Conservation (phyloP, 1,284 basidiomycete species). For the Pholiota adiposa region DNA sequence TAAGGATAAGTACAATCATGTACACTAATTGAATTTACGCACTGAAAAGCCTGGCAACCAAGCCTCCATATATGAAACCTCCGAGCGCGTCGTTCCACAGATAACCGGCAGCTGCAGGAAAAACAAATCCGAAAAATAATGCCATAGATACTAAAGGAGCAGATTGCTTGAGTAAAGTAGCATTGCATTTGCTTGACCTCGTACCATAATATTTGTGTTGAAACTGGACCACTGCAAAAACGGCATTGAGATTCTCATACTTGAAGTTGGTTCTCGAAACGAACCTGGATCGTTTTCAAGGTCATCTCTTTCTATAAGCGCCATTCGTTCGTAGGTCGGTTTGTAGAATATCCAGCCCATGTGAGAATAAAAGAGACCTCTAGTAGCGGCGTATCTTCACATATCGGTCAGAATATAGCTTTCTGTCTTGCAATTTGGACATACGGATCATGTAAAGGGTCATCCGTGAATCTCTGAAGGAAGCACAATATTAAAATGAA, state of each 20-base stretch:
- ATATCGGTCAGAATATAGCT: slow-evolving; percentile 6
- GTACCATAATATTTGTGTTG: slow-evolving; percentile 75
- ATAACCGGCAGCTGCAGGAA: slow-evolving; percentile 57
- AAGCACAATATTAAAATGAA: too few relatives aligned
- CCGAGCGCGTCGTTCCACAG: slow-evolving; percentile 66
- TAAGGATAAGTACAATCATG: background rate
- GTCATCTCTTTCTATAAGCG: slow-evolving; percentile 69
- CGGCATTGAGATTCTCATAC: background rate
- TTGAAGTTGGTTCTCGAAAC: slow-evolving; percentile 15
- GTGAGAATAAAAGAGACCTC: slow-evolving; percentile 76
- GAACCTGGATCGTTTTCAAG: slow-evolving; percentile 72
- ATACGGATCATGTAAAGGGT: slow-evolving; percentile 73
- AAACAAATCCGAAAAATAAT: slow-evolving; percentile 58
- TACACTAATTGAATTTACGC: slow-evolving; percentile 27
- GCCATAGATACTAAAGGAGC: slow-evolving; percentile 54
- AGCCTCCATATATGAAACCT: slow-evolving; percentile 70
- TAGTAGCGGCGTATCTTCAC: slow-evolving; percentile 72
- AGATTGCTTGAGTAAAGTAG: background rate
- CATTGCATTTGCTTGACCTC: slow-evolving; percentile 17
- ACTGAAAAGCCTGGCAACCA: slow-evolving; percentile 66
- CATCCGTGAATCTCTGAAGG: slow-evolving; percentile 73
- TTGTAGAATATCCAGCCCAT: slow-evolving; percentile 89
- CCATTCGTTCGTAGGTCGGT: slow-evolving; percentile 67
- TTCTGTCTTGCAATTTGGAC: slow-evolving; percentile 21
- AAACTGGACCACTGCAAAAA: slow-evolving; percentile 65